A percentile compares a stretch with the other conserved stretches of the same genome.
Conservation (phyloP, 495 filamentous ascomycete genomes). For the Poronia punctata region DNA sequence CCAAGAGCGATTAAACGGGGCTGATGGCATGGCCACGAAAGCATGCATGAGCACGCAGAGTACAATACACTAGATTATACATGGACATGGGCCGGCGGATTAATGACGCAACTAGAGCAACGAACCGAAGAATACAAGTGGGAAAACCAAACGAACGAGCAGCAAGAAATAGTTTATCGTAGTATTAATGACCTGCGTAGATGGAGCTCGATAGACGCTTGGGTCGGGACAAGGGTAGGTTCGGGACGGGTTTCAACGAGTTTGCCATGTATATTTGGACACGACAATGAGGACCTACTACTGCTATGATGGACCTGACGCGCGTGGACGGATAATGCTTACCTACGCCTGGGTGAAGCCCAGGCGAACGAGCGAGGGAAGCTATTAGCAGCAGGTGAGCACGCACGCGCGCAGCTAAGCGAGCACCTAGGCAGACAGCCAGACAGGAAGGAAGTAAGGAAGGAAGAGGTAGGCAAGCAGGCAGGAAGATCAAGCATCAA, state of each 20-base stretch:
- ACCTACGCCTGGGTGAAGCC: too few species aligned
- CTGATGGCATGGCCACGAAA: conserved; percentile 33
- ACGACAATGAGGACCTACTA: conserved; percentile 13
- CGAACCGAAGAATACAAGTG: conserved; percentile 23
- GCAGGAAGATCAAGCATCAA: conserved; percentile 5
- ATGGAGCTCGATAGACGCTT: conserved; percentile 11
- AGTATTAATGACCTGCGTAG: too few species aligned
- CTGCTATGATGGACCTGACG: background rate
- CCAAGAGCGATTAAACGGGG: conserved; percentile 28
- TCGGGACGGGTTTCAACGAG: conserved; percentile 20
- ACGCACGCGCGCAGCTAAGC: too few species aligned
- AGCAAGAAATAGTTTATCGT: too few species aligned
- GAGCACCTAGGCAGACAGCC: too few species aligned
- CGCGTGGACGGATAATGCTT: too few species aligned
- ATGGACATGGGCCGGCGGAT: conserved; percentile 22
- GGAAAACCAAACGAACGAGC: conserved; percentile 24
- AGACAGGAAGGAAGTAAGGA: background rate
- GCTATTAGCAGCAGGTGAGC: too few species aligned
- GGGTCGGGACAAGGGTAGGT: conserved; percentile 10
- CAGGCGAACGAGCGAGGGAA: too few species aligned
- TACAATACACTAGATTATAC: conserved; percentile 30
- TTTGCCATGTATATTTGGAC: conserved; percentile 18
- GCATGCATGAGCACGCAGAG: conserved; percentile 36
- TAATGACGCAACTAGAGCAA: conserved; percentile 29
- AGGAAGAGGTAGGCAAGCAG: background rate